phyloP scores from a whole-genome alignment of 1,284 basidiomycete species.

The Pseudozyma flocculosa region DNA sequence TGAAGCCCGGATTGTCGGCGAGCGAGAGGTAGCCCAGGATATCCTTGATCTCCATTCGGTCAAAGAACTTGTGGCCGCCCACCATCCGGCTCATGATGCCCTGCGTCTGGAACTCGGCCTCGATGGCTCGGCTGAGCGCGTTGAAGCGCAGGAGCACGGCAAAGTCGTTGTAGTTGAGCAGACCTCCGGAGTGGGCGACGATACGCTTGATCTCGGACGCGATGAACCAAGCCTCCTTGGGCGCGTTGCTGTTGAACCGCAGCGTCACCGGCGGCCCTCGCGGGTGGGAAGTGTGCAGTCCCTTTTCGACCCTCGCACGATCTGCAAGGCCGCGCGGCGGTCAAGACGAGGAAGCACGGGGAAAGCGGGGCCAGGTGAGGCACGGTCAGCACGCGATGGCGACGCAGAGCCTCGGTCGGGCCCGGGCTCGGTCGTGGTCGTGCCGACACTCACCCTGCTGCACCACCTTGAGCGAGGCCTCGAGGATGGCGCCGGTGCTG shows the following conservation, averaged over 20 bases:
- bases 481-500: conserved; percentile 76
- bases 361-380: too few relatives aligned
- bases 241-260: conserved; percentile 19
- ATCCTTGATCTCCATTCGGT: conserved; percentile 76
- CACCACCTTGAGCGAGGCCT: conserved; percentile 75
- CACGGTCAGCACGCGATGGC: too few relatives aligned
- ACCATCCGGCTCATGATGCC: conserved; percentile 76
- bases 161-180: conserved; percentile 60
- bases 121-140: conserved; percentile 75
- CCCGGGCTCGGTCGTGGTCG: too few relatives aligned
- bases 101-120: conserved; percentile 74
- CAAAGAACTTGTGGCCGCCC: conserved; percentile 83
- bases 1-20: conserved; percentile 76
- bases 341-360: background rate
- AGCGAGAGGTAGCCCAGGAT: conserved; percentile 73
- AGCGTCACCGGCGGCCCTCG: conserved; percentile 62
- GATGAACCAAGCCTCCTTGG: conserved; percentile 60
- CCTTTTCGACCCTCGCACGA: conserved; percentile 72
- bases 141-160: conserved; percentile 72
- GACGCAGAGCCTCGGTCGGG: too few relatives aligned
- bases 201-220: conserved; percentile 78
- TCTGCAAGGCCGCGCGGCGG: conserved; percentile 62
- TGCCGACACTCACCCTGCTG: conserved; percentile 74
- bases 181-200: conserved; percentile 72
- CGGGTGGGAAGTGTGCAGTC: conserved; percentile 73